Base-by-base conservation (phyloP, 768 basidiomycete species). In the Russula sp. region DNA sequence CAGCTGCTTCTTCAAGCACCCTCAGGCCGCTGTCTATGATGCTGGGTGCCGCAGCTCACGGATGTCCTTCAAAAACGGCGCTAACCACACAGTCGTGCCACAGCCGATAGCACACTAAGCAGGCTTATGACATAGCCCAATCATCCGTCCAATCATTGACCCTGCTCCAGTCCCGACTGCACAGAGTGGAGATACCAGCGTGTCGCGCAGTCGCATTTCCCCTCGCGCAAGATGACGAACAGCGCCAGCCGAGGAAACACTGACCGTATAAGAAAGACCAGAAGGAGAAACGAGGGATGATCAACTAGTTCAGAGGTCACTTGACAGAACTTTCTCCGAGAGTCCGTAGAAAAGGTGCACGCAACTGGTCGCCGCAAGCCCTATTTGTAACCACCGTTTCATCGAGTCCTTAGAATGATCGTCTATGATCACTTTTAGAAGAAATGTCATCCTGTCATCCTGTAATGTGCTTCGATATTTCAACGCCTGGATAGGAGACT, bases 41-140 rank as follows among this genome's bases (percentile, higher is more conserved):
- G 27, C 27, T 27, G 27, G 27, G 27, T 27, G 27, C 27, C 82
- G 68, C 57, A 71, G 55, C 68, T 76, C 74, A 47, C 14, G 5
- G 18, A n/a, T 4, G 16, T 44, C 42, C 16, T 14, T 18, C 6
- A 40, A 40, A 14, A 14, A 40, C 14, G 16, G 42, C 42, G 18
- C 16, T 44, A 11, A 40, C 39, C 27, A 27, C 13, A 13, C 39
- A 40, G 10, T 10, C 42, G 42, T 44, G 42, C 14, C 27, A 18
- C 16, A 4, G 16, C 42, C 6, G 5, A 18, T 18, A 42, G 16
- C 42, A 42, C 6, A 16, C 42, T 6, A 18, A 42, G 42, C 5
- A 18, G 14, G 42, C 42, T 44, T 44, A 44, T 44, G 18, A 11
- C 42, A 44, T 44, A 18, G 3, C 4, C 11, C 42, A 5, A 18